Percentiles rank a stretch among this genome's conserved stretches.
These are phyloP conservation scores for Corylus heterophylla DNA, from an alignment of 306 rosid species.

Conservation along the genomic window DNA sequence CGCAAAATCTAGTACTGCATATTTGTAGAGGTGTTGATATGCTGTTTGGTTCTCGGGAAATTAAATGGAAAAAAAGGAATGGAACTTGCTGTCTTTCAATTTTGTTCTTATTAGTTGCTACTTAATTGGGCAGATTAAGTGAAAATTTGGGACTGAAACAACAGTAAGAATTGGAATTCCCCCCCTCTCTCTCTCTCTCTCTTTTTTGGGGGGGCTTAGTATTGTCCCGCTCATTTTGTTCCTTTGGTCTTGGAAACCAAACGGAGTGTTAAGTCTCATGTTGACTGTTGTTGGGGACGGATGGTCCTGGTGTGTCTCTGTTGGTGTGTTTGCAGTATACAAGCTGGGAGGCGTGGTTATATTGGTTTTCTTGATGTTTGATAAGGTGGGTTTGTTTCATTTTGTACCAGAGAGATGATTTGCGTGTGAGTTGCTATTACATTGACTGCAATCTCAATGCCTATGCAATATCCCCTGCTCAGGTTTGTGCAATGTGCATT, in stretches of 20 bases:
- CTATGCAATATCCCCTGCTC: constrained; percentile 82
- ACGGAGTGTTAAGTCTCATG: not conserved
- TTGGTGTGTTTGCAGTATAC: not conserved
- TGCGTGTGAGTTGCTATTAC: constrained; percentile 81
- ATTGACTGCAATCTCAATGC: constrained; percentile 76
- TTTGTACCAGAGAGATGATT: constrained; percentile 74
- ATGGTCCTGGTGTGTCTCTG: not conserved
- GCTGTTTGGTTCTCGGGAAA: constrained; percentile 22
- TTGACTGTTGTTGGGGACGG: not conserved
- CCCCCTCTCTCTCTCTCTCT: not conserved
- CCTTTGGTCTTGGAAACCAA: not conserved
- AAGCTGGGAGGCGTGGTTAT: constrained; percentile 5
- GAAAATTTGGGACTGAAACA: not conserved
- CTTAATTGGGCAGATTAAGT: not conserved
- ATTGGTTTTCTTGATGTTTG: constrained; percentile 14
- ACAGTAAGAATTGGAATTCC: not conserved
- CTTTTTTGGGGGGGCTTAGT: not conserved
- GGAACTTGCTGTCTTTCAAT: not conserved
- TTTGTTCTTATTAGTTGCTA: not conserved
- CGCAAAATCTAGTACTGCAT: no score
- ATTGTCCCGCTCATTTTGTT: not conserved
- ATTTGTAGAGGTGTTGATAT: not conserved
- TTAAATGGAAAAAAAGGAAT: not conserved
- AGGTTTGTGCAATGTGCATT: constrained; percentile 49
- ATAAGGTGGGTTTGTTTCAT: constrained; percentile 1